phyloP scores from a whole-genome alignment of 2,329 filamentous ascomycete genomes.

The Fusarium tuaranense region DNA sequence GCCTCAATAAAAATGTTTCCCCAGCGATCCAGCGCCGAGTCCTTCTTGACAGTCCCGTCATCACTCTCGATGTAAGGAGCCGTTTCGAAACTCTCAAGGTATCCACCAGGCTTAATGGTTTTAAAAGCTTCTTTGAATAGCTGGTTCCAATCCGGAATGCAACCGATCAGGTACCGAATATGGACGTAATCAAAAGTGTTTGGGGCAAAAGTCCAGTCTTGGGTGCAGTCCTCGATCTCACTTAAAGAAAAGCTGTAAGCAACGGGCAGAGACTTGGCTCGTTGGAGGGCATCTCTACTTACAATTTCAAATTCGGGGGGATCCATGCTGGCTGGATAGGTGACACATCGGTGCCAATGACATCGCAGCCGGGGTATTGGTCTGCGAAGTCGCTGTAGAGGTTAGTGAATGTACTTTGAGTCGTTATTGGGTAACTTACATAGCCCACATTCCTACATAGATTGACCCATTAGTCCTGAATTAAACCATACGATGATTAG shows the following conservation, averaged over 20 bases:
- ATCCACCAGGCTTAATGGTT: slow-evolving; percentile 67
- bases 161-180: slow-evolving; percentile 66
- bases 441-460: slow-evolving; percentile 57
- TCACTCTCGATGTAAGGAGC: slow-evolving; percentile 46
- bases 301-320: slow-evolving; percentile 56
- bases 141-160: slow-evolving; percentile 66
- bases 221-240: slow-evolving; percentile 46
- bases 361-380: slow-evolving; percentile 57
- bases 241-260: not conserved
- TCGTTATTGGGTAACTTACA: slow-evolving; percentile 30
- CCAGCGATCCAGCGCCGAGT: slow-evolving; percentile 46
- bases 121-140: slow-evolving; percentile 63
- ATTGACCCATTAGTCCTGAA: rapidly evolving
- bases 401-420: rapidly evolving
- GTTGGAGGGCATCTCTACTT: rapidly evolving
- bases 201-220: slow-evolving; percentile 45
- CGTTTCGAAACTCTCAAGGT: slow-evolving; percentile 50
- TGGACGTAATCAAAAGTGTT: slow-evolving; percentile 70
- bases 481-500: rapidly evolving
- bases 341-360: slow-evolving; percentile 65
- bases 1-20: slow-evolving; percentile 45
- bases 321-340: slow-evolving; percentile 69
- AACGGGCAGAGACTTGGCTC: rapidly evolving
- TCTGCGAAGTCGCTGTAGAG: slow-evolving; percentile 59
- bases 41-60: slow-evolving; percentile 46